These are phyloP conservation scores for Trametes polyzona DNA, from an alignment of 1,284 basidiomycete species.

Conservation along the genomic window DNA sequence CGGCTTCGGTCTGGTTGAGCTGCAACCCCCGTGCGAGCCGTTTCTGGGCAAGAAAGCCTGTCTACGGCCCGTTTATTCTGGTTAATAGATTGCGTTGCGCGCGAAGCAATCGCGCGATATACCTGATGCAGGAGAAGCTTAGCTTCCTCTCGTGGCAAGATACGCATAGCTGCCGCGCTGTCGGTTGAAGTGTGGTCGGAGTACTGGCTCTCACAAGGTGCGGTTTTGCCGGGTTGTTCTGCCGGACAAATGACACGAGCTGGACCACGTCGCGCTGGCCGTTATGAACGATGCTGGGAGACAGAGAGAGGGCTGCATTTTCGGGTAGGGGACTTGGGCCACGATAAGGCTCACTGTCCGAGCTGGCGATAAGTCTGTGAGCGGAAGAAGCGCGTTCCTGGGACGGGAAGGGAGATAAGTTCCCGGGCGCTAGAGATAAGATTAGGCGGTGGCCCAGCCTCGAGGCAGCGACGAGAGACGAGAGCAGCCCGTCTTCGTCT, in stretches of 20 bases:
- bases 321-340: not conserved
- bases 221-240: not conserved
- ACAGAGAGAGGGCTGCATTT: conserved; percentile 5
- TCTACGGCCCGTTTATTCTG: conserved; percentile 40
- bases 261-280: not conserved
- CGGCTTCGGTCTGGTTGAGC: conserved; percentile 88
- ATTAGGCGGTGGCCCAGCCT: conserved; percentile 18
- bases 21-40: conserved; percentile 89
- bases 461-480: conserved; percentile 16
- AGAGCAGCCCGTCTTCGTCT: conserved; percentile 19
- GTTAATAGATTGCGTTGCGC: conserved; percentile 7
- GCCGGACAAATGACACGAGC: conserved; percentile 5
- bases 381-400: not conserved
- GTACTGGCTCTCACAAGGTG: not conserved
- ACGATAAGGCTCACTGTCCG: not conserved
- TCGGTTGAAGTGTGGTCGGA: not conserved
- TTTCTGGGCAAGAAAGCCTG: conserved; percentile 90
- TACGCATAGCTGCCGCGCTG: conserved; percentile 33
- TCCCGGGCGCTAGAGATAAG: conserved; percentile 7
- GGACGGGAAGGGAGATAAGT: conserved; percentile 16
- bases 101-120: not conserved
- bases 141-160: conserved; percentile 43
- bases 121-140: conserved; percentile 46
- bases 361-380: not conserved
- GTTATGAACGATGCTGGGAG: not conserved